These are phyloP conservation scores for Cladosporium sp. DNA, from an alignment of 2,329 filamentous ascomycete genomes.

Conservation along the genomic window DNA sequence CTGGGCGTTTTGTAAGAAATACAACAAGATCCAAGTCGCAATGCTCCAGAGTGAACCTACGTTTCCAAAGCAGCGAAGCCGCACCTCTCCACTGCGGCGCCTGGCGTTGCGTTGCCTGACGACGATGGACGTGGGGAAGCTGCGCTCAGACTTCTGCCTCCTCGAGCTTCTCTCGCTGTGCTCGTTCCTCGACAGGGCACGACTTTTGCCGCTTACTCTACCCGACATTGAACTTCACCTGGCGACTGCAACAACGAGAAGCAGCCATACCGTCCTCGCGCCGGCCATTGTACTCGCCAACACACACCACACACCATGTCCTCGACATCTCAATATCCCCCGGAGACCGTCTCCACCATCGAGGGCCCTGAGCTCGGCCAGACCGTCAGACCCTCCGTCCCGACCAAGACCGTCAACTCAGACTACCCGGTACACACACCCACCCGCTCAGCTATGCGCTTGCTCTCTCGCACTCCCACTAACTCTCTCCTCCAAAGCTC, in stretches of 20 bases:
- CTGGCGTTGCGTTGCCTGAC: conserved; percentile 8
- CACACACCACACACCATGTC: conserved; percentile 26
- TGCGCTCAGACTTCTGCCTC: conserved; percentile 1
- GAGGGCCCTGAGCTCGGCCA: conserved; percentile 35
- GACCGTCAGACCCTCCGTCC: conserved; percentile 40
- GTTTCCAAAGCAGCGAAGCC: conserved; percentile 10
- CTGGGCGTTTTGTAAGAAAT: neutral
- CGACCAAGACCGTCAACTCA: conserved; percentile 76
- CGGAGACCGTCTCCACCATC: conserved; percentile 25
- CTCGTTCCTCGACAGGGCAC: neutral
- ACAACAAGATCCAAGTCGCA: neutral
- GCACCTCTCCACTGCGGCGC: neutral
- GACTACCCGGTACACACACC: conserved; percentile 72
- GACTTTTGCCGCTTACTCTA: conserved; percentile 17
- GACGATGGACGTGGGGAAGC: conserved; percentile 18
- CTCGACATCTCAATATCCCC: conserved; percentile 23
- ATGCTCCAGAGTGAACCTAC: neutral
- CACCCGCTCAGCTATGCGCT: neutral
- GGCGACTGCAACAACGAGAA: neutral
- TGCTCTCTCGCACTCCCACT: conserved; percentile 18
- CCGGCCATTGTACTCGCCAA: conserved; percentile 17
- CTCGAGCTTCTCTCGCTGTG: no score
- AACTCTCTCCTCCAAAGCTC: conserved; percentile 62
- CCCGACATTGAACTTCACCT: conserved; percentile 1
- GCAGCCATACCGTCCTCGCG: conserved; percentile 9